Base-by-base conservation (phyloP, 257 asterid genomes). In the Nicotiana undulata region DNA sequence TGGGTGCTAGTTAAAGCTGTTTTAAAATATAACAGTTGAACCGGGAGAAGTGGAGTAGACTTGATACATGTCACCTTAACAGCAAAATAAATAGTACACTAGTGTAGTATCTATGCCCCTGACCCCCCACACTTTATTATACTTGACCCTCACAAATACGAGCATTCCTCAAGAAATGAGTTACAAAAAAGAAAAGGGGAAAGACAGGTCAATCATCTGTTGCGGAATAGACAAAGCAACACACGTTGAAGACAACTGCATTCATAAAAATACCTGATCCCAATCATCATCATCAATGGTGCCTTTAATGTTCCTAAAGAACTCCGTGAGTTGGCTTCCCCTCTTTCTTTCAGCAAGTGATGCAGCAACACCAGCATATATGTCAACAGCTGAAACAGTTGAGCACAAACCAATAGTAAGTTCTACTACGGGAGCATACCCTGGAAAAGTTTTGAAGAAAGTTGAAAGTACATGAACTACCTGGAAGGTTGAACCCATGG, bases 341-440 rank as follows among this genome's bases (percentile, higher is more conserved):
- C 88, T 93, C 89, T 95, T 95, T 83, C 99, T 90, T 85, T 95
- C 97, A 52, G 98, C 99, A 85, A 95, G 97, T 70, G 99, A 91
- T 82, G 99, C 89, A 51, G 98, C 98, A 83, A 95, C 95, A 67
- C 97, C 98, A 80, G 98, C 99, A 82, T 95, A 95, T 87, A 93
- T 95, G 90, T 95, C 97, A 55, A 95, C 98, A 76, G 98, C 98
- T 92, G 90, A 74, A 86, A 85, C 72, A 68, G 15, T 9, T 46
- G 72, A 15, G 49, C 18, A 81, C 28, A 63, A 67, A 31, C 15
- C 79, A 31, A 49, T 4, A 37, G 34, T 74, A 74, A 74, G 63
- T 74, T 49, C 26, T 8, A 51, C 51, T 16, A 26, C 37, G 17
- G 16, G 75, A 66, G 75, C 51, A 18, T 46, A 28, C 49, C 77